Conservation (phyloP, 2,329 filamentous ascomycete genomes). For the Cytospora piceicola region DNA sequence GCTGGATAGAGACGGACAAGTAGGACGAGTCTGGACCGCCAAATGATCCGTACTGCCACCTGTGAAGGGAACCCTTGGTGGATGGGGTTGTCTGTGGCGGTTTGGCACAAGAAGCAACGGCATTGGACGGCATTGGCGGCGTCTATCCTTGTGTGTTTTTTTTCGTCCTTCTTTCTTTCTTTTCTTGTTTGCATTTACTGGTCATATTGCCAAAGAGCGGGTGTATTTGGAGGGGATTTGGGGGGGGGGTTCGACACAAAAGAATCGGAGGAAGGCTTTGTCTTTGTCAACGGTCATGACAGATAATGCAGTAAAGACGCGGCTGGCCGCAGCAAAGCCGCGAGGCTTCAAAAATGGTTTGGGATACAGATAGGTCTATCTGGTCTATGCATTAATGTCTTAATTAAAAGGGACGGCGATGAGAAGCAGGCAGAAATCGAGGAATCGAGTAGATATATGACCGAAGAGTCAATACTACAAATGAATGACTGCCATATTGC, state of each 20-base stretch:
- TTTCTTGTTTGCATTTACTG: background rate
- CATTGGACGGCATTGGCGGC: background rate
- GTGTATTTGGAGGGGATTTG: background rate
- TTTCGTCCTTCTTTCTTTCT: background rate
- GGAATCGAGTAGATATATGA: too few relatives aligned
- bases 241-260: too few relatives aligned
- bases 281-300: too few relatives aligned
- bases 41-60: background rate
- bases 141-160: background rate
- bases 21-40: slow-evolving; percentile 27
- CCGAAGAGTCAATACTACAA: too few relatives aligned
- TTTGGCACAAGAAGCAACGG: background rate
- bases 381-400: too few relatives aligned
- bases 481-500: background rate
- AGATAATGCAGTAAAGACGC: too few relatives aligned
- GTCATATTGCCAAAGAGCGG: background rate
- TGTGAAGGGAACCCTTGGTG: background rate
- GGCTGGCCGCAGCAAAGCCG: too few relatives aligned
- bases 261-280: too few relatives aligned
- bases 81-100: background rate
- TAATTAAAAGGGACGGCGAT: too few relatives aligned
- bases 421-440: too few relatives aligned
- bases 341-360: too few relatives aligned
- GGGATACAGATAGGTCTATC: too few relatives aligned
- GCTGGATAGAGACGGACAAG: slow-evolving; percentile 40